Percentiles rank a stretch among this genome's conserved stretches.
Evolutionary conservation across 2,329 filamentous ascomycete genomes (phyloP).

Genomic region (Colletotrichum salicis): DNA sequence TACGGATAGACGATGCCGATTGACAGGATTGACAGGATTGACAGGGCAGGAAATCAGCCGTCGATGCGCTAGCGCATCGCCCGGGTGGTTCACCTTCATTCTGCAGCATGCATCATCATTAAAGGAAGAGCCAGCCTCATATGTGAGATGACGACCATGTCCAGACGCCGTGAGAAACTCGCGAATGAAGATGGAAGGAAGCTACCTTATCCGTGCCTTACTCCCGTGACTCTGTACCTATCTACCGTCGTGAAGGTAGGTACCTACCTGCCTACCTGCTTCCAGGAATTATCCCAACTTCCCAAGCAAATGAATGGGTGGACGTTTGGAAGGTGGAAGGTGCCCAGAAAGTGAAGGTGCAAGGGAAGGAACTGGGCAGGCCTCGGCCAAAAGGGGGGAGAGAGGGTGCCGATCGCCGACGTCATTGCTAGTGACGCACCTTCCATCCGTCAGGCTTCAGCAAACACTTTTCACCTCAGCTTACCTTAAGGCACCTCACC

Average conservation of each 20-base stretch:
- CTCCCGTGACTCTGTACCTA: no score
- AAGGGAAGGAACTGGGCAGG: not conserved
- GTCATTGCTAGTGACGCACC: conserved; percentile 19
- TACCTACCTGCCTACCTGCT: no score
- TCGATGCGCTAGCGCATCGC: not conserved
- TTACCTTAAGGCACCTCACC: no score
- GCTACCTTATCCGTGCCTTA: no score
- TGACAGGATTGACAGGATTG: not conserved
- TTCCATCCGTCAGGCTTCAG: not conserved
- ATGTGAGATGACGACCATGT: not conserved
- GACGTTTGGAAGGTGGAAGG: no score
- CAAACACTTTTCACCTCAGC: not conserved
- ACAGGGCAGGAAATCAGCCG: not conserved
- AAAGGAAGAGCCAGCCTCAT: not conserved
- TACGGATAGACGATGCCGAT: no score
- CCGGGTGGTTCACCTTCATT: not conserved
- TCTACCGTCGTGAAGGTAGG: no score
- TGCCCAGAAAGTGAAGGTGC: no score
- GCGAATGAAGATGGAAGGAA: no score
- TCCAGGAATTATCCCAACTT: no score
- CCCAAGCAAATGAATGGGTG: not conserved
- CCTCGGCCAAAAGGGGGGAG: not conserved
- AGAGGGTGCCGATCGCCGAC: conserved; percentile 18
- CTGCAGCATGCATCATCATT: not conserved
- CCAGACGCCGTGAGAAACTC: not conserved